Conservation (phyloP, 345 rosid species). For the Gossypium raimondii region DNA sequence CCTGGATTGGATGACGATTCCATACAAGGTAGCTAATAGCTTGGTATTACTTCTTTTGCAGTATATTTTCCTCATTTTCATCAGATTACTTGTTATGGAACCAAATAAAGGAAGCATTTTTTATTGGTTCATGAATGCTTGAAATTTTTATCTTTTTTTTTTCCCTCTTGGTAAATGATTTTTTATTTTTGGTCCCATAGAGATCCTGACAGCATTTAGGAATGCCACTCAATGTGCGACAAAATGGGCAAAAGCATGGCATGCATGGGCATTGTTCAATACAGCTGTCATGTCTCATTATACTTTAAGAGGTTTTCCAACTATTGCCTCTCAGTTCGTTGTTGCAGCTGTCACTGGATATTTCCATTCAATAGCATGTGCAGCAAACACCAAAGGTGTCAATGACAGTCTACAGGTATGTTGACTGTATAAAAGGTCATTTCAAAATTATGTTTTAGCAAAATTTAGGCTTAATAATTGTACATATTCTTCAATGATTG, state of each 20-base stretch:
- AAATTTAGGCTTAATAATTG: neutral
- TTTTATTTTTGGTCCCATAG: conserved; percentile 29
- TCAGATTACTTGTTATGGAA: neutral
- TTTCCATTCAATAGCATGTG: conserved; percentile 95
- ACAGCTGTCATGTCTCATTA: conserved; percentile 98
- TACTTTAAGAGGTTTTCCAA: conserved; percentile 52
- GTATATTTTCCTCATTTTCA: neutral
- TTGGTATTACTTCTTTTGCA: neutral
- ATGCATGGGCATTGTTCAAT: conserved; percentile 93
- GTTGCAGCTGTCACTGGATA: conserved; percentile 96
- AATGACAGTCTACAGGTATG: conserved; percentile 96
- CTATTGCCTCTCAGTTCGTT: conserved; percentile 66
- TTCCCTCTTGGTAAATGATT: neutral
- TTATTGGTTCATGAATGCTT: neutral
- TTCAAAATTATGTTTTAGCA: neutral
- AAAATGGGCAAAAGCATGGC: conserved; percentile 98
- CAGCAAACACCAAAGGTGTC: conserved; percentile 89
- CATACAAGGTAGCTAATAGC: conserved; percentile 55
- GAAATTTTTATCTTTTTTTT: neutral
- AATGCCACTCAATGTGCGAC: conserved; percentile 74
- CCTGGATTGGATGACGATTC: conserved; percentile 86
- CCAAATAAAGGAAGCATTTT: neutral
- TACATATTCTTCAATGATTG: neutral
- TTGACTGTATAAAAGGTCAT: neutral
- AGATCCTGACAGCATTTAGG: conserved; percentile 66